A percentile compares a stretch with the other conserved stretches of the same genome.
phyloP scores from a whole-genome alignment of 495 filamentous ascomycete species.

The Penicillium taxi region DNA sequence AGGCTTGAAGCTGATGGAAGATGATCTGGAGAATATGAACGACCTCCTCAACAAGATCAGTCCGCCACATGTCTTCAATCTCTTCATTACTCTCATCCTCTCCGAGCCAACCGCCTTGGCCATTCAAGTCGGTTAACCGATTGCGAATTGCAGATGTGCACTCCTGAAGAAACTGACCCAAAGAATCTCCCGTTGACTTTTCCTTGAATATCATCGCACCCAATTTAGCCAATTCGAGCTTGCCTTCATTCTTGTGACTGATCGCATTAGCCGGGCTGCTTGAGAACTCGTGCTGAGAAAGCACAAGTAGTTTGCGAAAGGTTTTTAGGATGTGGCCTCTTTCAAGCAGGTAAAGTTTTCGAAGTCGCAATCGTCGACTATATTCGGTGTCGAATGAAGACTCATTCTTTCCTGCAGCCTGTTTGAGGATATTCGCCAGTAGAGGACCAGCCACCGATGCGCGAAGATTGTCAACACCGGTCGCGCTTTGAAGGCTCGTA shows the following conservation, averaged over 20 bases:
- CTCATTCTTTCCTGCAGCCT: constrained; percentile 31
- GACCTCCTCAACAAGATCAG: constrained; percentile 56
- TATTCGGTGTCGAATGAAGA: constrained; percentile 51
- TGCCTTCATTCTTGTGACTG: constrained; percentile 8
- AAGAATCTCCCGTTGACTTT: constrained; percentile 20
- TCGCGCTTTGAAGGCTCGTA: constrained; percentile 56
- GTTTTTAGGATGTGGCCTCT: constrained; percentile 40
- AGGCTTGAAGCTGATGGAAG: constrained; percentile 58
- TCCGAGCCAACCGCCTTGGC: constrained; percentile 46
- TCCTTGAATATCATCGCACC: constrained; percentile 26
- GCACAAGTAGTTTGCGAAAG: constrained; percentile 35
- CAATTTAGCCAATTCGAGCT: constrained; percentile 20
- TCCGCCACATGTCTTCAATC: constrained; percentile 54
- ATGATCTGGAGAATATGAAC: constrained; percentile 65
- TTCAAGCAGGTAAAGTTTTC: constrained; percentile 64
- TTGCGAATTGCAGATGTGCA: constrained; percentile 39
- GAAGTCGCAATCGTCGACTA: constrained; percentile 52
- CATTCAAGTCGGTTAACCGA: constrained; percentile 38
- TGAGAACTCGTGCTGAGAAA: constrained; percentile 24
- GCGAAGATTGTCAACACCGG: constrained; percentile 49
- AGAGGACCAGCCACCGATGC: constrained; percentile 41
- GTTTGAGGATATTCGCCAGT: constrained; percentile 29
- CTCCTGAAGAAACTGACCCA: constrained; percentile 23
- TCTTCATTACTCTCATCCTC: constrained; percentile 41
- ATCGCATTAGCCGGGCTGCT: constrained; percentile 1